A percentile compares a stretch with the other conserved stretches of the same genome.
Evolutionary conservation across 2,329 filamentous ascomycete genomes (phyloP).

Genomic region (Diplodia sapinea): DNA sequence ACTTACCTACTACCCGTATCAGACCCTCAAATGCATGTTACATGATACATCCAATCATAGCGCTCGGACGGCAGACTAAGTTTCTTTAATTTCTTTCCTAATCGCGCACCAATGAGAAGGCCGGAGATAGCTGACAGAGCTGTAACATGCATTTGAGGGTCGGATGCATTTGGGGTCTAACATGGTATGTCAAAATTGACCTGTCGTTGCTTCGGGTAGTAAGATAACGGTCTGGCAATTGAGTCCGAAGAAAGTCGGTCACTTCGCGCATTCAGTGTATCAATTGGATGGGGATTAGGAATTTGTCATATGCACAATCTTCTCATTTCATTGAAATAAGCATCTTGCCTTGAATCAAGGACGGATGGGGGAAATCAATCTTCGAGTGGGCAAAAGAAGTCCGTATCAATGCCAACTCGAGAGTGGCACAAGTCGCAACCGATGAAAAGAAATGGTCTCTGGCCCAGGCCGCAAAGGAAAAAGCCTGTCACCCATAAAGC

Average conservation of each 20-base stretch:
- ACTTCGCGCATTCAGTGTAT: neutral
- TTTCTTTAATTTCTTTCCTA: too few relatives aligned
- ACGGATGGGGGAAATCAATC: constrained; percentile 15
- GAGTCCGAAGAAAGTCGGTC: neutral
- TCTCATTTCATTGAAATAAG: neutral
- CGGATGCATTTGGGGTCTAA: too few relatives aligned
- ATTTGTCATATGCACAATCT: constrained; percentile 1
- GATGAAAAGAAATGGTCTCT: neutral
- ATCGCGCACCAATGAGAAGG: too few relatives aligned
- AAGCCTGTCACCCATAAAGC: neutral
- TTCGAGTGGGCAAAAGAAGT: neutral
- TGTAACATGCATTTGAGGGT: too few relatives aligned
- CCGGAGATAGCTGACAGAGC: too few relatives aligned
- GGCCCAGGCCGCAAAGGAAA: neutral
- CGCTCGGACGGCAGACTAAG: too few relatives aligned
- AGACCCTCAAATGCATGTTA: too few relatives aligned
- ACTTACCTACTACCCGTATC: too few relatives aligned
- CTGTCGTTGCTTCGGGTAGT: neutral
- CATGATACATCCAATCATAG: too few relatives aligned
- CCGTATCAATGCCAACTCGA: constrained; percentile 5
- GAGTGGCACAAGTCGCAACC: neutral
- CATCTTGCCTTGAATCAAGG: neutral
- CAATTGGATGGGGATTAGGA: neutral
- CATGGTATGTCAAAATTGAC: too few relatives aligned
- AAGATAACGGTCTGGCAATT: neutral